These are phyloP conservation scores for Paramecium tetraurelia DNA, from an alignment of 73 alveolate species.

Conservation along the genomic window DNA sequence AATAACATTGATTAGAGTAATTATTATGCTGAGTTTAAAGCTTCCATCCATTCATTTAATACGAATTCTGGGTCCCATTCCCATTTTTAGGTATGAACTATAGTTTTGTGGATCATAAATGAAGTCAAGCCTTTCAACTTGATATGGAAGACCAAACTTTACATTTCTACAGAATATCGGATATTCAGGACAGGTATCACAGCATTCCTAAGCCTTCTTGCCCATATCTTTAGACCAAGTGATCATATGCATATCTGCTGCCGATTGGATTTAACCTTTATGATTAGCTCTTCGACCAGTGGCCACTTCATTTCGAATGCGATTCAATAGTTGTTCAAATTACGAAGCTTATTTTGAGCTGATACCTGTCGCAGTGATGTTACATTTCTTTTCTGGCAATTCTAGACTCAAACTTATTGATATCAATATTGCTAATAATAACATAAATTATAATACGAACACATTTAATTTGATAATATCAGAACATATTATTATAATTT, in stretches of 20 bases:
- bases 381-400: not conserved
- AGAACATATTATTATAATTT: not conserved
- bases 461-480: not conserved
- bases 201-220: not conserved
- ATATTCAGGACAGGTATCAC: not conserved
- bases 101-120: not conserved
- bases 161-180: not conserved
- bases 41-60: not conserved
- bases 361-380: not conserved
- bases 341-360: not conserved
- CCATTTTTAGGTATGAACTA: not conserved
- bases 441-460: not conserved
- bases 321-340: not conserved
- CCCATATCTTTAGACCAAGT: not conserved
- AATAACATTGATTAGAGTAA: not conserved
- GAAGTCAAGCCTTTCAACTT: not conserved
- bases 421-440: not conserved
- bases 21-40: not conserved
- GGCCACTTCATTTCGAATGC: not conserved
- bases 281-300: not conserved
- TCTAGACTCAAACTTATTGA: not conserved
- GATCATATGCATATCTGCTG: slow-evolving; percentile 5
- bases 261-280: not conserved
- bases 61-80: not conserved
- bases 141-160: not conserved